These are phyloP conservation scores for Laetiporus sulphureus DNA, from an alignment of 1,284 basidiomycete species.

Conservation along the genomic window DNA sequence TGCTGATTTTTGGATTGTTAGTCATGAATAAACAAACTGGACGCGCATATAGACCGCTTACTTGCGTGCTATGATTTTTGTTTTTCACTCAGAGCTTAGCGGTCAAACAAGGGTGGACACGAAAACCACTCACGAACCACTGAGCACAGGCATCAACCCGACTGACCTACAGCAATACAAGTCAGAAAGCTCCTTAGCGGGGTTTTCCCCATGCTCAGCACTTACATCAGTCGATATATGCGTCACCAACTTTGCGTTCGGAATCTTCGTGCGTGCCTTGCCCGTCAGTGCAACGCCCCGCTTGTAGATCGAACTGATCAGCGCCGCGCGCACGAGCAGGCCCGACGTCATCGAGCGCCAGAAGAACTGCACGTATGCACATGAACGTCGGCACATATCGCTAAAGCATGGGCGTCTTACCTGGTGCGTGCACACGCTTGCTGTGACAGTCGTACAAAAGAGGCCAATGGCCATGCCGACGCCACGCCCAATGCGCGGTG, in stretches of 20 bases:
- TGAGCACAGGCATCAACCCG: slow-evolving; percentile 52
- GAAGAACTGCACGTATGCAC: slow-evolving; percentile 48
- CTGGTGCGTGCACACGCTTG: slow-evolving; percentile 59
- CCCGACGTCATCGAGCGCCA: slow-evolving; percentile 72
- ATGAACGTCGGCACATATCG: neutral
- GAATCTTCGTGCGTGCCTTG: slow-evolving; percentile 55
- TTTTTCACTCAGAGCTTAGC: no score
- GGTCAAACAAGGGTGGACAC: no score
- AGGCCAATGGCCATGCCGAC: slow-evolving; percentile 70
- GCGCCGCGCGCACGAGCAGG: slow-evolving; percentile 61
- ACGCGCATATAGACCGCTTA: slow-evolving; percentile 10
- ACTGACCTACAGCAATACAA: slow-evolving; percentile 34
- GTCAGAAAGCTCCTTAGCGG: slow-evolving; percentile 6
- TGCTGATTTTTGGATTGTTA: slow-evolving; percentile 23
- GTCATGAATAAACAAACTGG: neutral
- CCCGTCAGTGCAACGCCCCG: slow-evolving; percentile 62
- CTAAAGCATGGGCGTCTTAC: slow-evolving; percentile 29
- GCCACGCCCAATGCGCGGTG: slow-evolving; percentile 54
- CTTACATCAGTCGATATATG: slow-evolving; percentile 69
- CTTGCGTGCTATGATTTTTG: slow-evolving; percentile 20
- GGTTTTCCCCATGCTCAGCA: slow-evolving; percentile 5
- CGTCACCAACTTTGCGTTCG: slow-evolving; percentile 68
- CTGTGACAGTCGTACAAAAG: slow-evolving; percentile 52
- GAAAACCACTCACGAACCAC: slow-evolving; percentile 53
- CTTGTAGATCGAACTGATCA: slow-evolving; percentile 74